Evolutionary conservation across 805 yeast species (phyloP).

Genomic region (Saitoella complicata): DNA sequence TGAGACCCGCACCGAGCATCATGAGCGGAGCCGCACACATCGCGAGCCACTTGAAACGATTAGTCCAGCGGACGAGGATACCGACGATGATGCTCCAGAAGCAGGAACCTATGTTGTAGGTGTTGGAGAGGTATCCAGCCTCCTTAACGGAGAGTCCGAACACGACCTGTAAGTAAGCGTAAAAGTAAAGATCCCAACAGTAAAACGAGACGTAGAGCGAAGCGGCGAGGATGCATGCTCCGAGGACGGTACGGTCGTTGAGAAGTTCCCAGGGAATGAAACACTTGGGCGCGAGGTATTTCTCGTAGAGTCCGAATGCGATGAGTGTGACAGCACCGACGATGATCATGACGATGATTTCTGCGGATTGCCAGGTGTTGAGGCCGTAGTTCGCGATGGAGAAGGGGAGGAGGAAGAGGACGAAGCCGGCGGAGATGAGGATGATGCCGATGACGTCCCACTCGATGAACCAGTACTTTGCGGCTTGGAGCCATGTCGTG

Average conservation of each 20-base stretch:
- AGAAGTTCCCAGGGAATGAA: constrained; percentile 37
- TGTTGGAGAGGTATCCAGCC: constrained; percentile 27
- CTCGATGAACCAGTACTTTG: constrained; percentile 19
- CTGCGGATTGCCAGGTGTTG: constrained; percentile 21
- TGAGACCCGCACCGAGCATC: constrained; percentile 39
- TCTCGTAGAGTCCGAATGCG: constrained; percentile 37
- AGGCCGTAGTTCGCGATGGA: constrained; percentile 21
- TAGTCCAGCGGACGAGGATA: constrained; percentile 32
- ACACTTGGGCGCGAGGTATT: constrained; percentile 36
- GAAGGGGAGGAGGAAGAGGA: constrained; percentile 25
- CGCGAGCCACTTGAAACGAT: constrained; percentile 28
- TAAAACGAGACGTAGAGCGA: constrained; percentile 34
- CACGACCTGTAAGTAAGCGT: constrained; percentile 44
- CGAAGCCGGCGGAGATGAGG: constrained; percentile 22
- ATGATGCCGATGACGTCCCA: constrained; percentile 25
- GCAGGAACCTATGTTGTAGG: constrained; percentile 8
- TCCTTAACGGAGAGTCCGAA: constrained; percentile 37
- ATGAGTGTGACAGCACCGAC: constrained; percentile 37
- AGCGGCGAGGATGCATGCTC: constrained; percentile 32
- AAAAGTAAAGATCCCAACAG: constrained; percentile 19
- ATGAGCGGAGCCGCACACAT: constrained; percentile 38
- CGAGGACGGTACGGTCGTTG: constrained; percentile 50
- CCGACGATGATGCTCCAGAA: constrained; percentile 43
- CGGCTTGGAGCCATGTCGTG: constrained; percentile 13
- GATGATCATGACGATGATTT: constrained; percentile 21